Percentiles rank a stretch among this genome's conserved stretches.
phyloP scores from a whole-genome alignment of 2,329 filamentous ascomycete species.

The Pseudocercospora macadamiae region DNA sequence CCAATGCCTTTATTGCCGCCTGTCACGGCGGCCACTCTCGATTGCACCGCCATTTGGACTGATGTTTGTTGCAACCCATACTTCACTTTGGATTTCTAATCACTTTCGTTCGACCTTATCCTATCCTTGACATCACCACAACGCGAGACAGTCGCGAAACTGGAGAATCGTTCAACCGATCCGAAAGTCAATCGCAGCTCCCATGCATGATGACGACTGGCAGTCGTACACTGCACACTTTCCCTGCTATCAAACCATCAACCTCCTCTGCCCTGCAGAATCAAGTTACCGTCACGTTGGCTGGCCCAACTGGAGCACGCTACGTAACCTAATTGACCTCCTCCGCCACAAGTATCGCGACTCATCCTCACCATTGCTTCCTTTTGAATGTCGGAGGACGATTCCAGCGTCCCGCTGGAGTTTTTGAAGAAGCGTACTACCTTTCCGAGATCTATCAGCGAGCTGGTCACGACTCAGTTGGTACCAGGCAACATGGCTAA shows the following conservation, averaged over 20 bases:
- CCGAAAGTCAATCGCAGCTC: conserved; percentile 8
- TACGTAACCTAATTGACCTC: conserved; percentile 7
- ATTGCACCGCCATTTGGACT: conserved; percentile 31
- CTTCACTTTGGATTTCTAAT: background rate
- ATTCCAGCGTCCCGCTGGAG: conserved; percentile 21
- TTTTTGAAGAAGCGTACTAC: conserved; percentile 27
- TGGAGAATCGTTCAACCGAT: too few relatives aligned
- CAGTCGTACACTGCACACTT: conserved; percentile 2
- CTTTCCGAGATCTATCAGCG: conserved; percentile 31
- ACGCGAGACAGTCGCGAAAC: background rate
- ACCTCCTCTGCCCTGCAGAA: conserved; percentile 6
- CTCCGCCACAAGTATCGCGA: conserved; percentile 5
- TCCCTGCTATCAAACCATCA: conserved; percentile 13
- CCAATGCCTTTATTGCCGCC: conserved; percentile 60
- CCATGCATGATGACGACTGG: conserved; percentile 11
- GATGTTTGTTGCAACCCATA: background rate
- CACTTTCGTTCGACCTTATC: background rate
- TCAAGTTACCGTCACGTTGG: conserved; percentile 8
- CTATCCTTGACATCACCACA: conserved; percentile 4
- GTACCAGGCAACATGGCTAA: conserved; percentile 39
- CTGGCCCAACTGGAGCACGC: conserved; percentile 15
- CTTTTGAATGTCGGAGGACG: conserved; percentile 22
- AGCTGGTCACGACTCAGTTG: conserved; percentile 36
- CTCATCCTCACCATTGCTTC: background rate
- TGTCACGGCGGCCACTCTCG: conserved; percentile 56